Evolutionary conservation across 225 moss, liverwort and hornwort species (phyloP), one percentile per base, ranked within the genome.

Genomic region (Lunularia cruciata): DNA sequence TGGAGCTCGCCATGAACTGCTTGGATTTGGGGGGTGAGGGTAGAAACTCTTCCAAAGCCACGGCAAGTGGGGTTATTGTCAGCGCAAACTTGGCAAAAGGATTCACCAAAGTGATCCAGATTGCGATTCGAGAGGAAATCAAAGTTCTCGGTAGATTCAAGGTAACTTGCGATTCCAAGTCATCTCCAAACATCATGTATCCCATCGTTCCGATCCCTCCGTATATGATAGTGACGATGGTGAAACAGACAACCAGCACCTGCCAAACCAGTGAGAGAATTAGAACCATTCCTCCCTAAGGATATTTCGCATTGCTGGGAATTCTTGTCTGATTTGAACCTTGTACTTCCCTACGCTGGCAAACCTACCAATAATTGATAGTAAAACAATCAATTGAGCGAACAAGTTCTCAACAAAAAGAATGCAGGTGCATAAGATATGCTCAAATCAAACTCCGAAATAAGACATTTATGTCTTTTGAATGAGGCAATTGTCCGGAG

Each of bases 31-130:
- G 67, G 18, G 61, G 3, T 72, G 71, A 78, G 5, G 95, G 92
- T 33, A 92, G 43, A 66, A 92, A 83, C 74, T 92, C 95, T 79
- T 96, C 92, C 63, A 92, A 73, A 1, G 92, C 86, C 36, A 87
- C 83, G 8, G 87, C 92, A 58, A 96, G 64, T 0, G 95, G 92
- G 0, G 81, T 84, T 10, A 92, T 78, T 0, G 90, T 86, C 78
- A 96, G 66, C 36, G 92, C 92, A 34, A 87, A 96, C 43, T 96
- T 96, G 1, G 95, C 89, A 56, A 92, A 87, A 0, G 95, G 95
- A 72, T 89, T 96, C 0, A 96, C 82, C 0, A 96, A 72, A 16
- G 90, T 89, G 53, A 90, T 86, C 92, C 95, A 96, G 20, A 96
- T 89, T 18, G 92, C 92, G 12, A 96, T 64, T 36, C 90, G 76